Evolutionary conservation across 345 rosid genomes (phyloP), one percentile per base, ranked within the genome.

Genomic region (Lumnitzera littorea): DNA sequence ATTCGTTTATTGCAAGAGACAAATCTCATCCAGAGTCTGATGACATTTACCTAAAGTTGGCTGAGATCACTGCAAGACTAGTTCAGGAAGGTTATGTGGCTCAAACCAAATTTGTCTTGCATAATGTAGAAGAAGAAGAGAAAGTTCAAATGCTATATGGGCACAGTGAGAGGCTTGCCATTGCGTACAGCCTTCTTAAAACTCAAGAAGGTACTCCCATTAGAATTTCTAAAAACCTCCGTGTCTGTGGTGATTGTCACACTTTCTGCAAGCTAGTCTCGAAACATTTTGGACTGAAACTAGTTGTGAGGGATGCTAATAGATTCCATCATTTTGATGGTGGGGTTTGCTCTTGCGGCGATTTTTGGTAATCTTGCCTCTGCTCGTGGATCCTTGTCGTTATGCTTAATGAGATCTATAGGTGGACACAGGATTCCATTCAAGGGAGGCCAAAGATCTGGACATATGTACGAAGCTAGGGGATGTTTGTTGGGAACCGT

Each of bases 211-310:
- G 63, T 56, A 68, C 70, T 62, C 61, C 82, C 49, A 74, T 91
- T n/a, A 69, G 88, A 71, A 67, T 91, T 60, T 76, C 84, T 16
- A 91, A 88, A 69, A 88, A 88, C 72, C 80, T 91, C 58, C 79
- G 95, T 64, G 69, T 88, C 41, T 91, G 96, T 69, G 82, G 78
- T 17, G 96, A 86, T 81, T 91, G 91, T 67, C 98, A 88, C 74
- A 75, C 62, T 67, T 88, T 86, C 69, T 89, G 91, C 65, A 83
- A 72, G 83, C 66, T 89, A 64, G 89, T 91, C 63, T 86, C 96
- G 15, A 79, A 74, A 71, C 62, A 76, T 62, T 82, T 70, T 49
- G 56, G 61, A 17, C 75, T 85, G 63, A 69, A 80, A 62, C 80
- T 89, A 56, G 61, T 88, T 53, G 72, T 84, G 66, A 86, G 98